These are phyloP conservation scores for Acanthamoeba culbertsoni DNA, from an alignment of 208 protist species.

Conservation along the genomic window DNA sequence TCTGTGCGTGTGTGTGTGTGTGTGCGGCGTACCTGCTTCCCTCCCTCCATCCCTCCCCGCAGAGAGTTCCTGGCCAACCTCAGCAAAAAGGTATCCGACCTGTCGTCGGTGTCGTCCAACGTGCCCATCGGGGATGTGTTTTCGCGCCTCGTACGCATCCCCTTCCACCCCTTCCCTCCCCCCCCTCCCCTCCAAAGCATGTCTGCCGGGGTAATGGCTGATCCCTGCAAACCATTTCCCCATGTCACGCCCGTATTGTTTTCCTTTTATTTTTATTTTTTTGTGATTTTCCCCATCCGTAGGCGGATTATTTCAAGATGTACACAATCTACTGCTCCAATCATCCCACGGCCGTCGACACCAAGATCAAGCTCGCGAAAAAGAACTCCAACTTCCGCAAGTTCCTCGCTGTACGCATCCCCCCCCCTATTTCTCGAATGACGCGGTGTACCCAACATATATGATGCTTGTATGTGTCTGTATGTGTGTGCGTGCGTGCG, in stretches of 20 bases:
- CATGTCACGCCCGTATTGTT: too few species aligned
- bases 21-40: too few species aligned
- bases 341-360: background rate
- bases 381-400: slow-evolving; percentile 21
- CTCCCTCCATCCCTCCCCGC: too few species aligned
- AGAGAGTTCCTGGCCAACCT: background rate
- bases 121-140: background rate
- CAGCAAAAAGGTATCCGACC: slow-evolving; percentile 1
- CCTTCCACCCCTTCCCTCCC: background rate
- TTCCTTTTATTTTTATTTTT: too few species aligned
- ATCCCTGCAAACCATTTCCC: background rate
- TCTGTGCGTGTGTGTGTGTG: too few species aligned
- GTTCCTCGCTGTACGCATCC: background rate
- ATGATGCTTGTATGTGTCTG: too few species aligned
- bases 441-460: too few species aligned
- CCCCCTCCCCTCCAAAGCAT: too few species aligned
- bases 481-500: too few species aligned
- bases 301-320: slow-evolving; percentile 42
- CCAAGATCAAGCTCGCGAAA: slow-evolving; percentile 9
- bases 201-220: too few species aligned
- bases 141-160: background rate
- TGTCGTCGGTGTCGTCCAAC: background rate
- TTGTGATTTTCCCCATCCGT: too few species aligned
- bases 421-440: too few species aligned
- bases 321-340: slow-evolving; percentile 56